These are phyloP conservation scores for Macrocybe gigantea DNA, from an alignment of 768 basidiomycete genomes.

Conservation along the genomic window DNA sequence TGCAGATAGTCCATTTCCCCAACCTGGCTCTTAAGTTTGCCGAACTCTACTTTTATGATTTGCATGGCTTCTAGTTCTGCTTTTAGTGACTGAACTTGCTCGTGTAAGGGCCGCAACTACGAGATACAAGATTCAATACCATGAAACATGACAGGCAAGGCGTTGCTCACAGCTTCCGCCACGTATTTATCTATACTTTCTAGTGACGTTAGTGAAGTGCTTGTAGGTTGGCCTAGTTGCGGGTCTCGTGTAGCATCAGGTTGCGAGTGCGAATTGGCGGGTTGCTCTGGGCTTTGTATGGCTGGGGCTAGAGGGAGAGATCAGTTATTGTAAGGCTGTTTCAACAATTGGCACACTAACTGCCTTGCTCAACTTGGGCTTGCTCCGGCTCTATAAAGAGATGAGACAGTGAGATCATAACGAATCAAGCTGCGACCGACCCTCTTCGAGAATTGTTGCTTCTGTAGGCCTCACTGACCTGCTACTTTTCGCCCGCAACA, in stretches of 20 bases:
- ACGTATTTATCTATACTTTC: slow-evolving; percentile 22
- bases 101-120: slow-evolving; percentile 47
- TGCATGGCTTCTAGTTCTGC: slow-evolving; percentile 35
- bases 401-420: neutral
- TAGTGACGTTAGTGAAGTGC: slow-evolving; percentile 12
- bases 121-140: neutral
- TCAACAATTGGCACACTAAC: too few species aligned
- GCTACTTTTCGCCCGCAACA: slow-evolving; percentile 38
- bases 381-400: too few species aligned
- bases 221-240: neutral
- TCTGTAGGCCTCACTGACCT: slow-evolving; percentile 45
- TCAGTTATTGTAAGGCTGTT: too few species aligned
- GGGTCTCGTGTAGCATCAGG: too few species aligned
- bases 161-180: slow-evolving; percentile 25
- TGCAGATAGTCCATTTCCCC: slow-evolving; percentile 27
- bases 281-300: too few species aligned
- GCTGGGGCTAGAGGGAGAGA: too few species aligned
- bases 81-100: slow-evolving; percentile 42
- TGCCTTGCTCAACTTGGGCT: too few species aligned
- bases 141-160: neutral
- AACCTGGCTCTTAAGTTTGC: slow-evolving; percentile 26
- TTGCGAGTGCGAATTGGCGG: too few species aligned
- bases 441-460: slow-evolving; percentile 54
- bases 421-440: slow-evolving; percentile 20
- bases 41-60: slow-evolving; percentile 25